phyloP scores from a whole-genome alignment of 75 land plant genomes.

The Pinus tabuliformis region DNA sequence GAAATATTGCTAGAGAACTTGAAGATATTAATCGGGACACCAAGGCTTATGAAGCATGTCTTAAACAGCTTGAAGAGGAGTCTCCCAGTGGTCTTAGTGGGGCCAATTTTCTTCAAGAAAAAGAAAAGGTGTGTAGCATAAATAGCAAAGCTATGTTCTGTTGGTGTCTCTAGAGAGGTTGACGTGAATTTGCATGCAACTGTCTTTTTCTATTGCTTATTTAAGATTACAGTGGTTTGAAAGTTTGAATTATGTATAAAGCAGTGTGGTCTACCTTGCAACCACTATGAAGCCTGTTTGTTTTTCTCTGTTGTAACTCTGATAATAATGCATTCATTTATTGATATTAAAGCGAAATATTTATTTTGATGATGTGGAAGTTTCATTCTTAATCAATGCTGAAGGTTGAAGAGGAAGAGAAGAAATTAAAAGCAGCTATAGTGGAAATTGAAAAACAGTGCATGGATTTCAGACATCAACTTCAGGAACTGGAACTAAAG shows the following conservation, averaged over 20 bases:
- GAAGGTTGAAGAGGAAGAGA: constrained; percentile 94
- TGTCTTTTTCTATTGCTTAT: constrained; percentile 1
- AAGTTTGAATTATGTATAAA: no score
- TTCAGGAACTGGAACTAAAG: constrained; percentile 73
- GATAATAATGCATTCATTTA: neutral
- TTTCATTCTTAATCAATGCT: neutral
- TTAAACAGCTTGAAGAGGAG: constrained; percentile 70
- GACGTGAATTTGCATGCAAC: neutral
- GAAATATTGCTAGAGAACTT: constrained; percentile 88
- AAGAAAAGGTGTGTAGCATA: constrained; percentile 60
- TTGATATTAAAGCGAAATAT: neutral
- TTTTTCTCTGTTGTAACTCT: neutral
- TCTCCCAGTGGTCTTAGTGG: constrained; percentile 67
- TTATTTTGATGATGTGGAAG: neutral
- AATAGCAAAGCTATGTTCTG: neutral
- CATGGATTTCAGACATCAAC: constrained; percentile 62
- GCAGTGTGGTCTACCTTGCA: no score
- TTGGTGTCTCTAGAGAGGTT: neutral
- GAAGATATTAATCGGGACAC: constrained; percentile 89
- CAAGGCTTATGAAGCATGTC: constrained; percentile 87
- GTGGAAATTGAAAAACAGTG: constrained; percentile 73
- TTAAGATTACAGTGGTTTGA: neutral
- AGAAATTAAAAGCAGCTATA: constrained; percentile 77
- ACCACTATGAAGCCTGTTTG: no score
- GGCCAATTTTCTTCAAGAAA: constrained; percentile 81